These are phyloP conservation scores for Mentha longifolia DNA, from an alignment of 257 asterid genomes.

Conservation along the genomic window DNA sequence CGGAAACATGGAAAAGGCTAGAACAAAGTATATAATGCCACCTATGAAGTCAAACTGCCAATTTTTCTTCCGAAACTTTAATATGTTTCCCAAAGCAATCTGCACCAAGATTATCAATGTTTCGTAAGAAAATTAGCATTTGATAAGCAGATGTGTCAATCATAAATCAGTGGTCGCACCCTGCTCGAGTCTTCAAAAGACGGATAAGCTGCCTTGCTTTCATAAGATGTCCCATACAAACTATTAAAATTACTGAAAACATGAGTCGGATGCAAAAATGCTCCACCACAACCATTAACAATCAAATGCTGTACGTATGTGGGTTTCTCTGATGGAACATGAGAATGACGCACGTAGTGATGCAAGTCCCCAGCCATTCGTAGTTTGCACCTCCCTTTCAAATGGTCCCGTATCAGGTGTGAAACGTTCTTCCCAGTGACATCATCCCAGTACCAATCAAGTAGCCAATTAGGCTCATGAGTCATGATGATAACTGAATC, in stretches of 20 bases:
- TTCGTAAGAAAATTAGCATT: conserved; percentile 14
- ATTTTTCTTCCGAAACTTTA: conserved; percentile 97
- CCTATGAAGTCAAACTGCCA: conserved; percentile 99
- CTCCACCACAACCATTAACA: conserved; percentile 99
- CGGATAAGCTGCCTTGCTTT: conserved; percentile 89
- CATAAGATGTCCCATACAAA: conserved; percentile 66
- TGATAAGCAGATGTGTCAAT: conserved; percentile 14
- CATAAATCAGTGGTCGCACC: conserved; percentile 45
- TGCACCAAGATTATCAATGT: conserved; percentile 43
- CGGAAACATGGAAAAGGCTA: conserved; percentile 96
- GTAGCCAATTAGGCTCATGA: conserved; percentile 98
- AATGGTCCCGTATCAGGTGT: conserved; percentile 81
- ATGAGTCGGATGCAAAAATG: conserved; percentile 98
- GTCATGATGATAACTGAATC: conserved; percentile 98
- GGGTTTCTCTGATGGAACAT: conserved; percentile 79
- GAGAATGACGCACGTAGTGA: conserved; percentile 97
- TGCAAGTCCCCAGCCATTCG: conserved; percentile 97
- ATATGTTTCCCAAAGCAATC: conserved; percentile 97
- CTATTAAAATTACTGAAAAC: conserved; percentile 76
- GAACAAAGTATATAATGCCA: conserved; percentile 83
- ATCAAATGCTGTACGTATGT: conserved; percentile 84
- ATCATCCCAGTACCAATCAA: conserved; percentile 89
- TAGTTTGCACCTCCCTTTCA: conserved; percentile 86
- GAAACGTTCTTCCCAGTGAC: conserved; percentile 80
- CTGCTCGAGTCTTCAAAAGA: conserved; percentile 98